Evolutionary conservation across 768 basidiomycete genomes (phyloP), one percentile per base, ranked within the genome.

Genomic region (Candolleomyces aberdarensis): DNA sequence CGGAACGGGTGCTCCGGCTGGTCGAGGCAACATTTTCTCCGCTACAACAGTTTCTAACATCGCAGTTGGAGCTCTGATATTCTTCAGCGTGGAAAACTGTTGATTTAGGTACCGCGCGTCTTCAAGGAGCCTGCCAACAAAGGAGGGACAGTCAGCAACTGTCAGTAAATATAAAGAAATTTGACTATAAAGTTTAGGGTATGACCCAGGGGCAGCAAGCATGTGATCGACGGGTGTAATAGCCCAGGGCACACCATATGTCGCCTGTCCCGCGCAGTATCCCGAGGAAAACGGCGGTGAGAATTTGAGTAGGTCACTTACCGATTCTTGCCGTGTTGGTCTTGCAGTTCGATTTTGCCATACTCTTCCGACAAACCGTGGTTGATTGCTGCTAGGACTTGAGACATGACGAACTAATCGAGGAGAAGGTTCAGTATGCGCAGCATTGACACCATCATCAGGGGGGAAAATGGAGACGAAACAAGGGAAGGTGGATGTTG

Each of bases 321-420:
- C 94, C 94, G 86, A 60, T 86, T 83, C 77, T 96, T 97, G 22
- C 92, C 94, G 62, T 89, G 91, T 61, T 85, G 85, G 67, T 83
- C 85, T 57, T 88, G 92, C 32, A 98, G 77, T 65, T 95, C 92
- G 58, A 97, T 86, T 69, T 82, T 85, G 56, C 80, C 79, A 73
- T 89, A 96, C 70, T 95, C 94, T 68, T 96, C 93, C 43, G 88
- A 88, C 20, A 99, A 79, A 40, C 92, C 86, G 75, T 93, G 88
- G 72, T 94, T 94, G 74, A 98, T 95, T 14, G 93, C 88, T 19
- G 91, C 91, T 62, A 98, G 89, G 14, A 98, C 97, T 70, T 98
- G 93, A 40, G 87, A 85, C 92, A 98, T 96, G 70, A 99, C 94
- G 71, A 84, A 85, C 92, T 97, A 71, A 40, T 60, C 48, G 32